Conservation (phyloP, 768 basidiomycete genomes). For the Termitomyces sp. region DNA sequence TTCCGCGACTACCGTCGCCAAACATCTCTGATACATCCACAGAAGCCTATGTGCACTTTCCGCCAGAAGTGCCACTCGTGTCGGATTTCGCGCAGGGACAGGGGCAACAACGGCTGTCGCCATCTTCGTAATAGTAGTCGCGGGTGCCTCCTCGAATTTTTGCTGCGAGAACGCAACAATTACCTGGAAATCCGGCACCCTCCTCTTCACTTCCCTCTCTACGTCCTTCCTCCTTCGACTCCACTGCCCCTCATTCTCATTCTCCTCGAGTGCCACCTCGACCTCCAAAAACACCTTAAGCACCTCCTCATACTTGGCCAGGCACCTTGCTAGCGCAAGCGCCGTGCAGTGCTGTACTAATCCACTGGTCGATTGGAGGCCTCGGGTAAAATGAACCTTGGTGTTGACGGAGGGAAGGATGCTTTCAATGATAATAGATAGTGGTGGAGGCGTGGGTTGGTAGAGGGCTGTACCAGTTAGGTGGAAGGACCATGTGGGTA, state of each 20-base stretch:
- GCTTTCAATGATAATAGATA: slow-evolving; percentile 67
- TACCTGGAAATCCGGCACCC: slow-evolving; percentile 85
- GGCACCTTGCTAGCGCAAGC: slow-evolving; percentile 66
- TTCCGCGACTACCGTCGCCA: slow-evolving; percentile 72
- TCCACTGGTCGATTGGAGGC: slow-evolving; percentile 61
- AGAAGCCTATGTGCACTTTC: slow-evolving; percentile 79
- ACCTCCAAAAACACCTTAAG: slow-evolving; percentile 41
- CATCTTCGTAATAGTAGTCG: neutral
- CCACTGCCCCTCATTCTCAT: slow-evolving; percentile 68
- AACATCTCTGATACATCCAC: slow-evolving; percentile 77
- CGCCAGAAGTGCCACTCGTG: slow-evolving; percentile 55
- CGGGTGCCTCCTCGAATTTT: slow-evolving; percentile 19
- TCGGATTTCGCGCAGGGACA: slow-evolving; percentile 18
- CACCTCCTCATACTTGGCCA: slow-evolving; percentile 64
- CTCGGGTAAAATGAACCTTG: slow-evolving; percentile 74
- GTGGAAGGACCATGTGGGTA: slow-evolving; percentile 61
- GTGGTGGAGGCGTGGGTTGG: slow-evolving; percentile 70
- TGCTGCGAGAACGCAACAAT: slow-evolving; percentile 78
- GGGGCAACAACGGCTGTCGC: neutral
- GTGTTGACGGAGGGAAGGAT: slow-evolving; percentile 68
- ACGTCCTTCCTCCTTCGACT: slow-evolving; percentile 55
- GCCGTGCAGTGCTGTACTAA: slow-evolving; percentile 88
- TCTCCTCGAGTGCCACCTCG: slow-evolving; percentile 51
- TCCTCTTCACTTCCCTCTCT: slow-evolving; percentile 66
- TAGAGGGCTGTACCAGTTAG: slow-evolving; percentile 43